These are phyloP conservation scores for Phytophthora syringae DNA, from an alignment of 352 stramenopile genomes.

Conservation along the genomic window DNA sequence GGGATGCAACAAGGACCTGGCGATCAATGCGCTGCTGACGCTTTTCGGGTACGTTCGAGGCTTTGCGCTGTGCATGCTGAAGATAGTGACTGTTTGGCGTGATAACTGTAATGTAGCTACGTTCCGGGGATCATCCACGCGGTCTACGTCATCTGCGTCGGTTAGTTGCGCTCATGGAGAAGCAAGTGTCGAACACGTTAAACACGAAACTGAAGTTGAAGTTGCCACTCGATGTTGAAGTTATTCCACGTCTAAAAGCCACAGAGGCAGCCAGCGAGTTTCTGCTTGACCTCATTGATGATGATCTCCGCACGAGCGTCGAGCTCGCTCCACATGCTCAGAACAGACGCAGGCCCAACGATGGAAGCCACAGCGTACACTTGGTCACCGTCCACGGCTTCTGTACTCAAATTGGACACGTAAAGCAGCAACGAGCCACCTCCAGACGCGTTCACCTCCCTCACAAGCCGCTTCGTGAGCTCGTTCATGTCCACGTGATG, in stretches of 20 bases:
- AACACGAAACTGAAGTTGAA: conserved; percentile 10
- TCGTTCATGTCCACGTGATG: conserved; percentile 82
- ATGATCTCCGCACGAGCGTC: conserved; percentile 50
- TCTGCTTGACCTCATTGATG: conserved; percentile 58
- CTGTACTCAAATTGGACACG: conserved; percentile 11
- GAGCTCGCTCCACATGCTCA: conserved; percentile 66
- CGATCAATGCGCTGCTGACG: conserved; percentile 73
- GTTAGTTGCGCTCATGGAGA: conserved; percentile 15
- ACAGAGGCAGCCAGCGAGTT: conserved; percentile 66
- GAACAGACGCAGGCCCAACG: conserved; percentile 41
- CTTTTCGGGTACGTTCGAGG: conserved; percentile 47
- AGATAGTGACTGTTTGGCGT: conserved; percentile 3
- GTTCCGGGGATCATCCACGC: conserved; percentile 65
- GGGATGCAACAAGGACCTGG: conserved; percentile 64
- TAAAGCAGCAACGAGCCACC: conserved; percentile 53
- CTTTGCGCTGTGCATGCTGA: not conserved
- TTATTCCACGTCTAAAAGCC: conserved; percentile 55
- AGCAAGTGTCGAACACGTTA: not conserved
- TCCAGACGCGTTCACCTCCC: conserved; percentile 66
- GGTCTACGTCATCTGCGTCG: conserved; percentile 54
- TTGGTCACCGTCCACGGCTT: conserved; percentile 16
- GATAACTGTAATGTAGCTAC: conserved; percentile 43
- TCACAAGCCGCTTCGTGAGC: conserved; percentile 57
- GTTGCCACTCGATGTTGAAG: conserved; percentile 6
- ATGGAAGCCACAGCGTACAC: conserved; percentile 56